phyloP scores from a whole-genome alignment of 1,139 yeast species.

The Yamadazyma blattariae region DNA sequence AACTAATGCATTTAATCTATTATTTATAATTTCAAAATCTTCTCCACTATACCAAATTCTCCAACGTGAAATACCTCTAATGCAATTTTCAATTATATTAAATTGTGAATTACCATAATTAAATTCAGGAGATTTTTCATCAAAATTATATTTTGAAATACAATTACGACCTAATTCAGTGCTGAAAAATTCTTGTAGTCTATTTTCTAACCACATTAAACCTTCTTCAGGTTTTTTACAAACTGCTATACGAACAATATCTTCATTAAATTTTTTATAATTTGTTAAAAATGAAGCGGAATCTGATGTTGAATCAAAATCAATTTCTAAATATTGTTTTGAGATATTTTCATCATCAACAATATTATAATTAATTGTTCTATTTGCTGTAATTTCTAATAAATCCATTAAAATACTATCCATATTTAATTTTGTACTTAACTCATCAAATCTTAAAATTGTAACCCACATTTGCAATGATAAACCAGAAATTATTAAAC shows the following conservation, averaged over 20 bases:
- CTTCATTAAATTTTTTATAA: conserved; percentile 83
- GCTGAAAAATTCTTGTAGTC: conserved; percentile 71
- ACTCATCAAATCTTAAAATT: conserved; percentile 75
- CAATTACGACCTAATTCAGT: conserved; percentile 71
- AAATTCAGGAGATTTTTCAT: conserved; percentile 66
- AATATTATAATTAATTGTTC: conserved; percentile 71
- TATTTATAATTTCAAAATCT: conserved; percentile 59
- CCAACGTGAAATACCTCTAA: conserved; percentile 96
- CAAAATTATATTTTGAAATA: conserved; percentile 52
- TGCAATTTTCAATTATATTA: conserved; percentile 82
- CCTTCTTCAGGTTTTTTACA: conserved; percentile 86
- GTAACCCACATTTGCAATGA: conserved; percentile 96
- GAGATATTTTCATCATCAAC: conserved; percentile 65
- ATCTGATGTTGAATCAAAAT: conserved; percentile 87
- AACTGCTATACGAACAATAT: conserved; percentile 81
- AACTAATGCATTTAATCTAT: conserved; percentile 57
- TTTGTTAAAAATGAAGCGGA: conserved; percentile 73
- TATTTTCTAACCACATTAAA: conserved; percentile 72
- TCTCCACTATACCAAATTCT: conserved; percentile 78
- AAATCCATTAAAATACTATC: conserved; percentile 60
- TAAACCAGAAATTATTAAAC: conserved; percentile 86
- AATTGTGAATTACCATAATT: conserved; percentile 80
- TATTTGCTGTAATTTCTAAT: conserved; percentile 73
- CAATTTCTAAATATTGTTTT: conserved; percentile 67
- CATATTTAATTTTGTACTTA: conserved; percentile 50